Conservation (phyloP, 192 early-diverging fungal species). For the Coemansia sp. region DNA sequence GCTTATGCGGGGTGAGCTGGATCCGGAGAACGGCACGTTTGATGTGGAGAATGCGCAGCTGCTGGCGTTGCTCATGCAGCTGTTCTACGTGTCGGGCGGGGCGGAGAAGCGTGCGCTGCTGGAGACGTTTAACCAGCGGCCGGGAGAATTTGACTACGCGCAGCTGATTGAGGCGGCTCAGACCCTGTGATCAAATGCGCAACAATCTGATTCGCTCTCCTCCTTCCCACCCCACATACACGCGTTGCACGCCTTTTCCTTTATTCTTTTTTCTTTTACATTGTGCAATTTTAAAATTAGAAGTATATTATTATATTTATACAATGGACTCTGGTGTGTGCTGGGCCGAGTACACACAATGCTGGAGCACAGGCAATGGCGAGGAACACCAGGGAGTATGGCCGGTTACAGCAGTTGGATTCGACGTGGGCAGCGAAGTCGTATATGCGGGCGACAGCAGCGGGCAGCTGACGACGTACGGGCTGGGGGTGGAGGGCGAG, state of each 20-base stretch:
- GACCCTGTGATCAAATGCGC: constrained; percentile 24
- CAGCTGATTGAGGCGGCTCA: constrained; percentile 58
- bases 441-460: constrained; percentile 85
- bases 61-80: constrained; percentile 76
- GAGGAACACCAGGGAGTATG: not conserved
- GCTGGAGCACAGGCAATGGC: constrained; percentile 12
- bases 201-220: not conserved
- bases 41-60: constrained; percentile 71
- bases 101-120: constrained; percentile 64
- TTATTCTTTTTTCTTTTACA: not conserved
- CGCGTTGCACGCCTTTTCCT: not conserved
- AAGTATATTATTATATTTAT: not conserved
- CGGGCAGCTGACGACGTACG: constrained; percentile 70
- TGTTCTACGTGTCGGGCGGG: constrained; percentile 84
- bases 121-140: constrained; percentile 77
- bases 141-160: constrained; percentile 72
- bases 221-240: not conserved
- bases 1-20: constrained; percentile 84
- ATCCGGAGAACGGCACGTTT: constrained; percentile 56
- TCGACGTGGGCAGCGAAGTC: constrained; percentile 77
- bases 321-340: constrained; percentile 5
- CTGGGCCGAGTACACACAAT: constrained; percentile 47
- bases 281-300: not conserved
- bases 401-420: constrained; percentile 20
- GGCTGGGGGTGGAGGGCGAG: constrained; percentile 37